Conservation (phyloP, 2,329 filamentous ascomycete genomes). For the Cladosporium cucumerinum region DNA sequence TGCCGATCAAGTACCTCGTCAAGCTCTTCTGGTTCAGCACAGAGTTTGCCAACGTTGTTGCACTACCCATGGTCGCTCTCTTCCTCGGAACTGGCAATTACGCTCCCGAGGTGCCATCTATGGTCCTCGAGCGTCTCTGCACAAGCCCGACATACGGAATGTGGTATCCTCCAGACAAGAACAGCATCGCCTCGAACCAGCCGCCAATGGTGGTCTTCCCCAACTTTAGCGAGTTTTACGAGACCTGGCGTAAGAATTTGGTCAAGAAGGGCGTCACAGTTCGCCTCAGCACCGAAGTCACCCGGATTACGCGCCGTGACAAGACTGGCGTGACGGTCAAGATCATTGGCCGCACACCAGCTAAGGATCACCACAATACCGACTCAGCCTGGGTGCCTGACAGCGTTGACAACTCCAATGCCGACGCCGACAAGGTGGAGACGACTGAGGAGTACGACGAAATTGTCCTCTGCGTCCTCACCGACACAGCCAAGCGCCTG, state of each 20-base stretch:
- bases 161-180: slow-evolving; percentile 54
- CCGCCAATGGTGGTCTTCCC: slow-evolving; percentile 62
- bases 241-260: slow-evolving; percentile 56
- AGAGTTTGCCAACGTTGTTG: slow-evolving; percentile 69
- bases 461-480: slow-evolving; percentile 61
- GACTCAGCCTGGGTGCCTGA: slow-evolving; percentile 44
- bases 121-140: slow-evolving; percentile 56
- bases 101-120: slow-evolving; percentile 66
- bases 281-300: slow-evolving; percentile 55
- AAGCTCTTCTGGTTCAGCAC: slow-evolving; percentile 65
- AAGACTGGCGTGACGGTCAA: slow-evolving; percentile 52
- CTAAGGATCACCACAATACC: slow-evolving; percentile 43
- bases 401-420: slow-evolving; percentile 35
- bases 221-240: slow-evolving; percentile 60
- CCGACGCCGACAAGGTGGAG: slow-evolving; percentile 41
- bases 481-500: slow-evolving; percentile 57
- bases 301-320: slow-evolving; percentile 50
- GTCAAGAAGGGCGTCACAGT: slow-evolving; percentile 55
- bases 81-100: slow-evolving; percentile 75
- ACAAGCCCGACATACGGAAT: slow-evolving; percentile 57
- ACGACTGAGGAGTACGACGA: slow-evolving; percentile 58
- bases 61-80: slow-evolving; percentile 67
- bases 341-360: slow-evolving; percentile 43
- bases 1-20: slow-evolving; percentile 63
- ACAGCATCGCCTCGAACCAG: slow-evolving; percentile 48